Percentiles rank a stretch among this genome's conserved stretches.
Conservation (phyloP, 2,329 filamentous ascomycete species). For the Pseudocercospora ulei region DNA sequence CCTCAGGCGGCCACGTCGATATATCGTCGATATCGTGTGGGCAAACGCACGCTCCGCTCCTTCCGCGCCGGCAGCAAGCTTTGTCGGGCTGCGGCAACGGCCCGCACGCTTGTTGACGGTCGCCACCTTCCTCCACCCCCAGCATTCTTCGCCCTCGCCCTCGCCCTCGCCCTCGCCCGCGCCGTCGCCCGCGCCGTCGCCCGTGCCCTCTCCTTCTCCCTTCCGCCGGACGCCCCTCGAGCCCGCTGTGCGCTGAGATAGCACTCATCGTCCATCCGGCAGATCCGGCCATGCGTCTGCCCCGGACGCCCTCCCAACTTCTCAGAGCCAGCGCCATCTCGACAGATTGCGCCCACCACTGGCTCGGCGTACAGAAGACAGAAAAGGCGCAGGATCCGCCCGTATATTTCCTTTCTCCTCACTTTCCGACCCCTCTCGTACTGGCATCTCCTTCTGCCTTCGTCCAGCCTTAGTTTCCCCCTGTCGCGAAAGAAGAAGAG, state of each 20-base stretch:
- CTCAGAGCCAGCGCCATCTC: too few relatives aligned
- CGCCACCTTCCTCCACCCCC: background rate
- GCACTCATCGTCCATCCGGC: too few relatives aligned
- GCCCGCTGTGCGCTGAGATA: too few relatives aligned
- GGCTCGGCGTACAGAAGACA: background rate
- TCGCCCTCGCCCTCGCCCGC: background rate
- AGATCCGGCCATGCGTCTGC: too few relatives aligned
- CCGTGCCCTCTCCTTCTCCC: too few relatives aligned
- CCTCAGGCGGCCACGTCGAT: too few relatives aligned
- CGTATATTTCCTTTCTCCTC: constrained; percentile 1
- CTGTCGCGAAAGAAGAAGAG: constrained; percentile 2
- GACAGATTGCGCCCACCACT: too few relatives aligned
- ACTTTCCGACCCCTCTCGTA: constrained; percentile 1
- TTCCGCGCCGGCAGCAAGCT: constrained; percentile 2
- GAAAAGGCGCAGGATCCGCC: constrained; percentile 3
- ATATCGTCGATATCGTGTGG: too few relatives aligned
- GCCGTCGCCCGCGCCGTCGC: background rate
- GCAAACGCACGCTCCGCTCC: background rate
- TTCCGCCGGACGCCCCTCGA: too few relatives aligned
- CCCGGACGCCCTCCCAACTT: too few relatives aligned
- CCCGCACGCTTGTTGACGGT: constrained; percentile 1
- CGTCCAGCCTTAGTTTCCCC: background rate
- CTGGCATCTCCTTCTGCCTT: constrained; percentile 1
- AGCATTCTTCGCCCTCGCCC: background rate
- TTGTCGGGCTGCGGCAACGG: constrained; percentile 2